phyloP scores from a whole-genome alignment of 1,284 basidiomycete genomes.

The Cryptococcus sp. region DNA sequence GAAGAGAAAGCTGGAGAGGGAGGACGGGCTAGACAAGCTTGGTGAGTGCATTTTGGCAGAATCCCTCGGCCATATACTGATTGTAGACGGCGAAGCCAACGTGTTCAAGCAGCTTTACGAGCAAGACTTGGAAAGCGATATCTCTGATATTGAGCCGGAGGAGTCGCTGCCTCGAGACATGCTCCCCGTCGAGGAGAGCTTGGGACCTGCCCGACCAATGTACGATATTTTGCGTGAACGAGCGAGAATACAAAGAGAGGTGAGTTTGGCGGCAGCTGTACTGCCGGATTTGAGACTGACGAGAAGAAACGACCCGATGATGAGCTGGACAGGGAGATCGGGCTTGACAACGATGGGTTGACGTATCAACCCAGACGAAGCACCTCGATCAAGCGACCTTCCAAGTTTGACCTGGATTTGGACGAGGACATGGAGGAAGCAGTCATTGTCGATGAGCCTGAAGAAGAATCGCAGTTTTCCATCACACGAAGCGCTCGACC shows the following conservation, averaged over 20 bases:
- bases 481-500: conserved; percentile 5
- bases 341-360: conserved; percentile 5
- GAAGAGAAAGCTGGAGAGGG: conserved; percentile 20
- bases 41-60: too few relatives aligned
- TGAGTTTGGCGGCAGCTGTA: conserved; percentile 7
- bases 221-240: conserved; percentile 15
- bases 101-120: conserved; percentile 26
- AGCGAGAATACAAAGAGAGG: conserved; percentile 20
- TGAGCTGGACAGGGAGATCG: conserved; percentile 11
- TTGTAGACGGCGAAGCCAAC: conserved; percentile 28
- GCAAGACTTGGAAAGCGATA: conserved; percentile 26
- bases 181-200: conserved; percentile 1
- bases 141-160: conserved; percentile 26
- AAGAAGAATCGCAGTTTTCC: conserved; percentile 15
- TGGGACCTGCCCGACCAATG: conserved; percentile 9
- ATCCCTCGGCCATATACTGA: too few relatives aligned
- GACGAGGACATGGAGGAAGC: conserved; percentile 4
- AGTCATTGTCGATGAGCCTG: conserved; percentile 4
- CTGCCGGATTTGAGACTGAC: not conserved
- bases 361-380: conserved; percentile 2
- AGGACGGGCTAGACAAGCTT: conserved; percentile 30
- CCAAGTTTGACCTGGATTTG: too few relatives aligned
- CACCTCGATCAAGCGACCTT: too few relatives aligned
- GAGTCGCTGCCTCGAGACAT: conserved; percentile 8
- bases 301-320: conserved; percentile 2